Evolutionary conservation across 352 stramenopile species (phyloP), one percentile per base, ranked within the genome.

Genomic region (Phytophthora macrochlamydospora): DNA sequence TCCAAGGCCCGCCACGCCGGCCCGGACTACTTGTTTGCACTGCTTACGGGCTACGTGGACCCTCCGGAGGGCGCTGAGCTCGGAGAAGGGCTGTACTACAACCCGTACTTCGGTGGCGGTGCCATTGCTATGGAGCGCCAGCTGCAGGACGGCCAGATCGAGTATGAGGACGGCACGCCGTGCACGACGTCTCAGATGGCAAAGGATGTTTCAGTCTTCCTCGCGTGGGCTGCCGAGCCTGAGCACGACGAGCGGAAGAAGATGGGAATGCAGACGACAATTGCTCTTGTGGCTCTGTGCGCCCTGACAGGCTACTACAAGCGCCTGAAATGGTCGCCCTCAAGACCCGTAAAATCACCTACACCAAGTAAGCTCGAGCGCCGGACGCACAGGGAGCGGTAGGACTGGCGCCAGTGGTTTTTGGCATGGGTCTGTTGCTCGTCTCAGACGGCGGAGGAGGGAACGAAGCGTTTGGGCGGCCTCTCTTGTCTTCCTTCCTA

Each of bases 231-330:
- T 28, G 81, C 97, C 37, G 98, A 99, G 79, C 97, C 98, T 35
- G 97, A 99, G 80, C 95, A 98, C 74, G 97, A 99, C 66, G 87
- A 97, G 63, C 90, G 98, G 71, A 99, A 99, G 93, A 98, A 98
- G 85, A 86, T 93, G 73, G 98, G 97, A 57, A 93, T 98, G 73
- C 95, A 99, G 80, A 95, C 92, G 59, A 84, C 98, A 67, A 71
- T 96, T n/a, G 94, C 93, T 18, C 70, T 99, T 62, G 76, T 87
- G 61, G 89, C 97, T 51, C 87, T 97, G 65, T 85, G 95, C 56
- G 57, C 94, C 60, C 79, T 99, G 64, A 98, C 94, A 48, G 97
- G 97, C 54, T 99, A 98, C 80, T 99, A 99, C 87, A 99, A 99
- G 92, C 89, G 98, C 69, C 94, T 99, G 75, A 97, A 98, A 83